phyloP scores from a whole-genome alignment of 1,139 yeast species.

The Kodamaea fungicola region DNA sequence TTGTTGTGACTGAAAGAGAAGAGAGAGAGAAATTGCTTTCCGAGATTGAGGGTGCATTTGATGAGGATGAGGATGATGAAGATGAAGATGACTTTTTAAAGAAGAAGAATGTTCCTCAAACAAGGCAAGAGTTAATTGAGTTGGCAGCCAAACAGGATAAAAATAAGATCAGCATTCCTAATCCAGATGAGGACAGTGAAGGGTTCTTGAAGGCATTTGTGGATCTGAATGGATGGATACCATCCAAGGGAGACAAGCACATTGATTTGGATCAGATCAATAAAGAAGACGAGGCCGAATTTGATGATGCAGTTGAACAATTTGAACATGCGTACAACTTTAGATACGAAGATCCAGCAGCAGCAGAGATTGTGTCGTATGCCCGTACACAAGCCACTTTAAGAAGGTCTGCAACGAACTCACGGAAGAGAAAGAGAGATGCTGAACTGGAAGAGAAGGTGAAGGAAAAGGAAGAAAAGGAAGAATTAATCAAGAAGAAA shows the following conservation, averaged over 20 bases:
- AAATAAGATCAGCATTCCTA: conserved; percentile 47
- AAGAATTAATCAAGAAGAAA: conserved; percentile 65
- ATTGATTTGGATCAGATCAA: conserved; percentile 56
- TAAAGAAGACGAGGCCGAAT: conserved; percentile 75
- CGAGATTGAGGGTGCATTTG: conserved; percentile 71
- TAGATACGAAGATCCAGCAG: conserved; percentile 87
- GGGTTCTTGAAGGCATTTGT: conserved; percentile 72
- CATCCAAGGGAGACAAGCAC: conserved; percentile 53
- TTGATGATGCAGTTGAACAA: conserved; percentile 87
- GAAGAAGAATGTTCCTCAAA: conserved; percentile 42
- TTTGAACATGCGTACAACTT: conserved; percentile 93
- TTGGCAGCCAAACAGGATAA: conserved; percentile 14
- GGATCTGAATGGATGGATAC: conserved; percentile 85
- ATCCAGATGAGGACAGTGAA: conserved; percentile 63
- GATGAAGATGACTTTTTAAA: conserved; percentile 48
- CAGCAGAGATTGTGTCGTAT: conserved; percentile 92
- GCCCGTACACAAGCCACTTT: conserved; percentile 94
- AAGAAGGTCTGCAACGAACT: conserved; percentile 71
- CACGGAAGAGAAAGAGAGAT: conserved; percentile 82
- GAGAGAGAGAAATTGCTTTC: conserved; percentile 68
- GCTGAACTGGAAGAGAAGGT: conserved; percentile 54
- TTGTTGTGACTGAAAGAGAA: conserved; percentile 69
- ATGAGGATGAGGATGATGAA: conserved; percentile 41
- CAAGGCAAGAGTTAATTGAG: conserved; percentile 8
- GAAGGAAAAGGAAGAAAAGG: conserved; percentile 52